A percentile compares a stretch with the other conserved stretches of the same genome.
phyloP scores from a whole-genome alignment of 768 basidiomycete genomes.

The Xerocomus brunneocitrinus region DNA sequence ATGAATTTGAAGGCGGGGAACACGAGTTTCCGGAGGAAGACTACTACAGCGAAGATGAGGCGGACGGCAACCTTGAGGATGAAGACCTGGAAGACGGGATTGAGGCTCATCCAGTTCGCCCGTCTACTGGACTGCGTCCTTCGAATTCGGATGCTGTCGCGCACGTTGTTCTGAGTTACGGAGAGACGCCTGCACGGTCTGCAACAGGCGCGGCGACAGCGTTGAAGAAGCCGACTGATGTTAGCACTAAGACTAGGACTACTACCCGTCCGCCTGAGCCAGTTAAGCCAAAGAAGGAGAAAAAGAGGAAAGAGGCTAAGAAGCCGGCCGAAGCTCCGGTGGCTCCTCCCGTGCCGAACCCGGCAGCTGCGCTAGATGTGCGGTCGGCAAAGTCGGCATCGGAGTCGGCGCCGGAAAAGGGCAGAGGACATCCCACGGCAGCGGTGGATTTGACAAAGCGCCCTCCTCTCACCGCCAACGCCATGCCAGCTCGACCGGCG shows the following conservation, averaged over 20 bases:
- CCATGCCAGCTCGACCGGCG: slow-evolving; percentile 40
- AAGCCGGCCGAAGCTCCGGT: slow-evolving; percentile 23
- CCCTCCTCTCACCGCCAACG: slow-evolving; percentile 37
- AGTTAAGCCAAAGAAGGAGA: slow-evolving; percentile 33
- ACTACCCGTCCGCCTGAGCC: slow-evolving; percentile 22
- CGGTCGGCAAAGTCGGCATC: slow-evolving; percentile 30
- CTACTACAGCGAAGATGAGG: slow-evolving; percentile 46
- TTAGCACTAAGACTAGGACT: slow-evolving; percentile 29
- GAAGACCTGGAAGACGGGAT: slow-evolving; percentile 32
- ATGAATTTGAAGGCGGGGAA: slow-evolving; percentile 35
- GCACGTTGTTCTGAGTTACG: slow-evolving; percentile 40
- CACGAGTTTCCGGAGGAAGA: slow-evolving; percentile 39
- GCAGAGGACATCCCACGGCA: slow-evolving; percentile 28
- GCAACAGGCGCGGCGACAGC: background rate
- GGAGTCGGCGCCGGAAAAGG: slow-evolving; percentile 33
- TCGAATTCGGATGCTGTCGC: slow-evolving; percentile 29
- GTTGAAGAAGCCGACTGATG: slow-evolving; percentile 10
- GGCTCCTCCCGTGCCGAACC: slow-evolving; percentile 24
- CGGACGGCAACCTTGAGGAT: slow-evolving; percentile 40
- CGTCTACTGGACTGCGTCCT: slow-evolving; percentile 13
- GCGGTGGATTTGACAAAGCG: slow-evolving; percentile 35
- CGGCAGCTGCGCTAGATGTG: slow-evolving; percentile 21
- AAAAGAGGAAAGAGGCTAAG: slow-evolving; percentile 39
- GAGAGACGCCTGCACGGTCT: slow-evolving; percentile 26
- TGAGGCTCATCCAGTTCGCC: slow-evolving; percentile 24